Conservation (phyloP, 1,139 yeast genomes). For the Casaregolazyma lundiana region DNA sequence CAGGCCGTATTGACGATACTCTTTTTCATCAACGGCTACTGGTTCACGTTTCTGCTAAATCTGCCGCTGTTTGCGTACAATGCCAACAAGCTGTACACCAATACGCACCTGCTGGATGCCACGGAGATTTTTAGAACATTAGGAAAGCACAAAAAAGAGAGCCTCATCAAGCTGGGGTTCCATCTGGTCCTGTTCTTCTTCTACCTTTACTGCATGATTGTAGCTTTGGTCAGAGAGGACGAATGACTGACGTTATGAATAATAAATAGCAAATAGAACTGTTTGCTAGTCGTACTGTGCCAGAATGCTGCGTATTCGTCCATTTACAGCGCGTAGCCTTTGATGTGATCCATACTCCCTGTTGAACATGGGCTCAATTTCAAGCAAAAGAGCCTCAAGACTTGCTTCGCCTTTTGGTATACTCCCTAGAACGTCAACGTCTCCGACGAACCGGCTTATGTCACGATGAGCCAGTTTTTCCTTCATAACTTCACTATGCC, state of each 20-base stretch:
- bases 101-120: conserved; percentile 85
- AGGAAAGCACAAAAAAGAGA: conserved; percentile 87
- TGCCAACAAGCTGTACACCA: conserved; percentile 27
- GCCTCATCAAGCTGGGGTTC: conserved; percentile 86
- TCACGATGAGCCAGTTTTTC: conserved; percentile 14
- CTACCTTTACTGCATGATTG: conserved; percentile 94
- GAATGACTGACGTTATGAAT: conserved; percentile 6
- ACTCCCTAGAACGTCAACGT: conserved; percentile 11
- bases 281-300: background rate
- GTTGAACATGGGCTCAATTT: conserved; percentile 16
- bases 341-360: conserved; percentile 14
- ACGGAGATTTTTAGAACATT: conserved; percentile 96
- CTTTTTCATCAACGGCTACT: conserved; percentile 83
- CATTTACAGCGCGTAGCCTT: conserved; percentile 13
- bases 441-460: conserved; percentile 18
- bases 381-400: conserved; percentile 10
- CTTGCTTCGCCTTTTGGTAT: conserved; percentile 1
- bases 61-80: conserved; percentile 72
- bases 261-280: background rate
- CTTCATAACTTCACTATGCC: conserved; percentile 13
- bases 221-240: conserved; percentile 76
- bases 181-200: conserved; percentile 89
- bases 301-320: conserved; percentile 2
- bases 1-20: conserved; percentile 70
- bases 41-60: conserved; percentile 86